These are phyloP conservation scores for Narthecium ossifragum DNA, from an alignment of 106 monocot species.

Conservation along the genomic window DNA sequence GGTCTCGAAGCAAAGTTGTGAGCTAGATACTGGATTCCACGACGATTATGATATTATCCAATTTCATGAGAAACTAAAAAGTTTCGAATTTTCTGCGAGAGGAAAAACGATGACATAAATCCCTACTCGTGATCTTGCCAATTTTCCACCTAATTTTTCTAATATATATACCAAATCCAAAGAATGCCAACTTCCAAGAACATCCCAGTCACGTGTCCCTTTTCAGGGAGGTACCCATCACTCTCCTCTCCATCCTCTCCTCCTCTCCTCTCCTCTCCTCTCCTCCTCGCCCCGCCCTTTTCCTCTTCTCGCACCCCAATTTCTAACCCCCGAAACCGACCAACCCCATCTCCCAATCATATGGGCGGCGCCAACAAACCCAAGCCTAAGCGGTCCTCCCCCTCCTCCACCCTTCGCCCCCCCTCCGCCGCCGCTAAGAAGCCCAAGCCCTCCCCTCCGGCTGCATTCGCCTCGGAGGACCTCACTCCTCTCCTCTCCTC, in stretches of 20 bases:
- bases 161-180: no score
- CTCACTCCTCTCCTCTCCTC: not conserved
- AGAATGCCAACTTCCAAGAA: no score
- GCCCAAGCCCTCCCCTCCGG: not conserved
- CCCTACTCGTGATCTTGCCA: no score
- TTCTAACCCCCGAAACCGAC: not conserved
- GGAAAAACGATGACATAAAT: no score
- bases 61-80: no score
- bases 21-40: no score
- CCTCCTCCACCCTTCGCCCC: slow-evolving; percentile 30
- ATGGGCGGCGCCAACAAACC: no score
- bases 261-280: not conserved
- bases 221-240: not conserved
- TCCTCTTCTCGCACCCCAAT: not conserved
- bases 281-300: not conserved
- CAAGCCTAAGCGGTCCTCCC: not conserved
- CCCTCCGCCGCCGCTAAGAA: slow-evolving; percentile 13
- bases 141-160: no score
- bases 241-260: not conserved
- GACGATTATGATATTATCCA: no score
- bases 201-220: not conserved
- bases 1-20: no score
- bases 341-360: no score
- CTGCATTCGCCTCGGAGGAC: not conserved
- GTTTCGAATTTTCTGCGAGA: no score